phyloP scores from a whole-genome alignment of 2,329 filamentous ascomycete genomes.

The Colletotrichum sp. region DNA sequence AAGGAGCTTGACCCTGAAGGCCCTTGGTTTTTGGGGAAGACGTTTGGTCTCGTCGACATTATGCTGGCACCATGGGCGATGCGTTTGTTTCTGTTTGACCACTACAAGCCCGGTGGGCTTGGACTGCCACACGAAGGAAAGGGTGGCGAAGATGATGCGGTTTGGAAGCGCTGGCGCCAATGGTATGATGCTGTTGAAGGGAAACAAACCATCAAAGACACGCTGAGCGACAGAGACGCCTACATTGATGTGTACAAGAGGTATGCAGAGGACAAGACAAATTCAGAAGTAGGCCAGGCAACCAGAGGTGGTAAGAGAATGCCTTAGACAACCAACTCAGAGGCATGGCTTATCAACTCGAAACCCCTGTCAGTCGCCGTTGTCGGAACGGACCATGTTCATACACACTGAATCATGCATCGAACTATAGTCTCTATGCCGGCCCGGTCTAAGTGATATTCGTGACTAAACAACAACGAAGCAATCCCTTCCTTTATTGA shows the following conservation, averaged over 20 bases:
- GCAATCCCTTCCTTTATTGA: not conserved
- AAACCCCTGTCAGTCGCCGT: not conserved
- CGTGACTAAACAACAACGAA: not conserved
- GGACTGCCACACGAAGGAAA: constrained; percentile 42
- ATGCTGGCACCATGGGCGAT: constrained; percentile 76
- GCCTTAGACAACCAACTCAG: constrained; percentile 44
- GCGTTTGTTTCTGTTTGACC: constrained; percentile 75
- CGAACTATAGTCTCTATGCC: not conserved
- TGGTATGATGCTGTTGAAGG: constrained; percentile 67
- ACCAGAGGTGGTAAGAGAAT: constrained; percentile 67
- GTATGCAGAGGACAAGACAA: constrained; percentile 70
- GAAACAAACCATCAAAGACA: constrained; percentile 69
- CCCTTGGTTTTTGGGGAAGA: constrained; percentile 71
- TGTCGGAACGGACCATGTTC: not conserved
- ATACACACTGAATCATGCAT: not conserved
- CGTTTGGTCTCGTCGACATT: constrained; percentile 73
- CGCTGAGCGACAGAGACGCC: constrained; percentile 69
- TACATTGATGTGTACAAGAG: constrained; percentile 73
- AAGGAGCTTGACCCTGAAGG: constrained; percentile 61
- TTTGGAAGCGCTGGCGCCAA: constrained; percentile 69
- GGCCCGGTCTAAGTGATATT: not conserved
- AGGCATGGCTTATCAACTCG: not conserved
- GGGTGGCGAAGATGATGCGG: constrained; percentile 50
- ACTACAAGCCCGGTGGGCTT: constrained; percentile 68
- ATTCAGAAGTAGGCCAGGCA: constrained; percentile 66